Base-by-base conservation (phyloP, 2,329 filamentous ascomycete species). In the Penicillium palitans region DNA sequence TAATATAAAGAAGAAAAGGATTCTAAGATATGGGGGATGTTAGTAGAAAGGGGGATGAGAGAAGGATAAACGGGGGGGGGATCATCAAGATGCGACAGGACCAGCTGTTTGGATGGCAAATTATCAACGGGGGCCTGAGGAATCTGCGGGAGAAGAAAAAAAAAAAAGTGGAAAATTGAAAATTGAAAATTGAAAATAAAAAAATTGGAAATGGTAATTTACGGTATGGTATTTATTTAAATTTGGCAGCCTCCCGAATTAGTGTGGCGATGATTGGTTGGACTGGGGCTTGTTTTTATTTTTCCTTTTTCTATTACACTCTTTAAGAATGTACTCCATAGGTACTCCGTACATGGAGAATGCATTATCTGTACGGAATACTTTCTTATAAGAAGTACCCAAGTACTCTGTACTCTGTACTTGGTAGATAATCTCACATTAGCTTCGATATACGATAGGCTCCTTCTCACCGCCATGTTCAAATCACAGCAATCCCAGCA, bases 251-350 rank as follows among this genome's bases (percentile, higher is more conserved):
- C 47, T 56, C 41, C 63, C 61, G 59, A 62, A 67, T 70, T 61
- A 44, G 7, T 29, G 44, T 61, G 58, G 29, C 53, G 54, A 47
- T 70, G 60, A 70, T 72, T 72, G 70, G 70, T 51, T 48, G 52
- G 2, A 15, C 41, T 35, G 48, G 51, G 46, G 46, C 41, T 37
- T 46, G 33, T 37, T 49, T 52, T 57, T 25, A 21, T 46, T 51
- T 55, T 61, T 51, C 27, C 58, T 42, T 47, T 27, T 27, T 19
- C 46, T 31, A n/a, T 54, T 41, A n/a, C 19, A 24, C 9, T 40
- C 6, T 54, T 47, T 17, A 37, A 48, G 29, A 48, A 48, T 48
- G 44, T 46, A 19, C 25, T 25, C 25, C 19, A 21, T 21, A 21
- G 4, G 25, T 25, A 25, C 25, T 25, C 25, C 17, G 25, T 25